Evolutionary conservation across 371 early-diverging fungal species (phyloP), one percentile per base, ranked within the genome.

Genomic region (Lichtheimia ornata): DNA sequence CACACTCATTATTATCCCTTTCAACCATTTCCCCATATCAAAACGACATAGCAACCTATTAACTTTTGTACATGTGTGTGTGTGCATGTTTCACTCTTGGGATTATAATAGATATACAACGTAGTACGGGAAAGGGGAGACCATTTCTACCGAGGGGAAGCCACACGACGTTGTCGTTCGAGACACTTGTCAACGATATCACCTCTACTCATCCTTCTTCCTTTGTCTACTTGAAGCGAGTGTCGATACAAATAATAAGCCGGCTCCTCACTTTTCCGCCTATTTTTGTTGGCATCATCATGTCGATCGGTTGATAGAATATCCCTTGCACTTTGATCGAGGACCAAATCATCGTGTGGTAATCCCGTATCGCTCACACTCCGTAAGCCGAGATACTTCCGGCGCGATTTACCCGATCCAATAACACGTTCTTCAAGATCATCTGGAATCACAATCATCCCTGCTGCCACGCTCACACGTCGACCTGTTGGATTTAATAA

Each of bases 401-500:
- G 64, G 25, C 70, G 71, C 22, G 65, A 45, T 50, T 65, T 70
- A 17, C 74, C 75, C 11, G 68, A 64, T 12, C 72, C 76, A 57
- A 73, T 66, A 2, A 73, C 71, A 20, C 77, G 73, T 59, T 75
- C 74, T 49, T 80, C 81, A 18, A 75, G 49, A 25, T 81, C 79
- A 45, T 82, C 78, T 9, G 84, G 84, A 56, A 84, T 74, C 13
- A 79, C 63, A 40, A 81, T 66, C 70, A 79, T 73, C 53, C 84
- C 84, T 22, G 84, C 84, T 9, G 84, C 82, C 3, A 82, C 79
- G 57, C 81, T 82, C 5, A 84, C 79, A 25, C 84, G 76, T 62
- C 84, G 77, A 43, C 79, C 81, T 0, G 73, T 57, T 6, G 80
- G 73, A 56, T 79, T 75, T 2, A 79, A 42, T n/a, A 79, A 73